phyloP scores from a whole-genome alignment of 108 stramenopile genomes.

The Nitzschia inconspicua region DNA sequence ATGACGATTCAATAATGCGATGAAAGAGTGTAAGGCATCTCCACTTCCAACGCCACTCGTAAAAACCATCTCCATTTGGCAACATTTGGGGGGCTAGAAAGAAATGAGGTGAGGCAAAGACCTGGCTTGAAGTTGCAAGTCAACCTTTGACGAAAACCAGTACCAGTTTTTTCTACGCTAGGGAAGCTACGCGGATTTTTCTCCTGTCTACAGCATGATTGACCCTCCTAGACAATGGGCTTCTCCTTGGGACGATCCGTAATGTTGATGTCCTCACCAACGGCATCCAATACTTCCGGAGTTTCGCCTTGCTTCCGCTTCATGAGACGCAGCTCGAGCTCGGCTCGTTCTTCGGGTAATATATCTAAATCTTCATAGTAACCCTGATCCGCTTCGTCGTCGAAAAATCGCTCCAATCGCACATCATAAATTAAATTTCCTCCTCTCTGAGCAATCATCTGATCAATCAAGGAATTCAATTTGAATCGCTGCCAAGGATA shows the following conservation, averaged over 20 bases:
- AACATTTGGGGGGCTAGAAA: no score
- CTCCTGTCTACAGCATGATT: no score
- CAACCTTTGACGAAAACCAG: no score
- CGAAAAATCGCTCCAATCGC: slow-evolving; percentile 46
- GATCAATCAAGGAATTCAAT: slow-evolving; percentile 55
- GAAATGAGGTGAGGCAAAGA: no score
- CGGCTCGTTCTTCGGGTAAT: slow-evolving; percentile 16
- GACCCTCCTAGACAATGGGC: slow-evolving; percentile 10
- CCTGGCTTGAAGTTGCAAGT: no score
- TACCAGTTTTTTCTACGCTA: no score
- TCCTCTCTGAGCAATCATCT: slow-evolving; percentile 68
- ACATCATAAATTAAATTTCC: slow-evolving; percentile 81
- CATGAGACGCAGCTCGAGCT: slow-evolving; percentile 7
- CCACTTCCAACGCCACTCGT: no score
- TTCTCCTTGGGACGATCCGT: neutral
- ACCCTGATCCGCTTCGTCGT: slow-evolving; percentile 89
- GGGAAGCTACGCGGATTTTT: no score
- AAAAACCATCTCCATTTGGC: no score
- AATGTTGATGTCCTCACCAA: slow-evolving; percentile 2
- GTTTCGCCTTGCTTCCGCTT: slow-evolving; percentile 1
- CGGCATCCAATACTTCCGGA: neutral
- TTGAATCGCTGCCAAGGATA: slow-evolving; percentile 61
- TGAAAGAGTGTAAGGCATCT: neutral
- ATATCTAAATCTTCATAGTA: slow-evolving; percentile 70
- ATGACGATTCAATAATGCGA: neutral